These are phyloP conservation scores for Sisymbrium irio DNA, from an alignment of 345 rosid genomes.

Conservation along the genomic window DNA sequence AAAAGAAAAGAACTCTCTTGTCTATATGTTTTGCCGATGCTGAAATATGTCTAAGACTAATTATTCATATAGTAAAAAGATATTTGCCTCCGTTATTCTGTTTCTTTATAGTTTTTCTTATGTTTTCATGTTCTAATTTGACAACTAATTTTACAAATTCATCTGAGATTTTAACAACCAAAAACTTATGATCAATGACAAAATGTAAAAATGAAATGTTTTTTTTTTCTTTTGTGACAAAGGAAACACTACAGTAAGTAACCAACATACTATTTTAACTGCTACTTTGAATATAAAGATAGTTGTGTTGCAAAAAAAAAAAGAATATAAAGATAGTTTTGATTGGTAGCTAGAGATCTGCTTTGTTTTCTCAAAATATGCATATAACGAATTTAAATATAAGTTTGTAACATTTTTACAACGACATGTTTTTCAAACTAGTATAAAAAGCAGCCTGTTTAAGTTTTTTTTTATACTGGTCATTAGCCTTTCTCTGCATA, in stretches of 20 bases:
- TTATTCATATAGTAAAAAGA: background rate
- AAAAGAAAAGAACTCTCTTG: background rate
- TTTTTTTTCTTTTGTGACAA: no score
- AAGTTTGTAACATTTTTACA: background rate
- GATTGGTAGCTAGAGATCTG: background rate
- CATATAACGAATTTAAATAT: background rate
- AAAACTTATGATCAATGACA: no score
- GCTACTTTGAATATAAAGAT: no score
- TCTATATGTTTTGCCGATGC: background rate
- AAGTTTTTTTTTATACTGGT: no score
- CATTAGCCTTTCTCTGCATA: no score
- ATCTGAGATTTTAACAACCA: no score
- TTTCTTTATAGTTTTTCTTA: no score
- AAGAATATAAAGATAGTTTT: background rate
- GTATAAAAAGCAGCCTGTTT: background rate
- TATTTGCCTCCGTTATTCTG: background rate
- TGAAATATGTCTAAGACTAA: background rate
- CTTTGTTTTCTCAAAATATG: background rate
- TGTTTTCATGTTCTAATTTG: no score
- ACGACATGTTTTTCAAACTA: background rate
- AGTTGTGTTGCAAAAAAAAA: no score
- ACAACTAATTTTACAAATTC: no score
- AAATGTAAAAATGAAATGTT: no score
- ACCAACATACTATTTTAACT: background rate
- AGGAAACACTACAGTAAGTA: no score